phyloP scores from a whole-genome alignment of 2,329 filamentous ascomycete genomes.

The Nannizzia gypsea region DNA sequence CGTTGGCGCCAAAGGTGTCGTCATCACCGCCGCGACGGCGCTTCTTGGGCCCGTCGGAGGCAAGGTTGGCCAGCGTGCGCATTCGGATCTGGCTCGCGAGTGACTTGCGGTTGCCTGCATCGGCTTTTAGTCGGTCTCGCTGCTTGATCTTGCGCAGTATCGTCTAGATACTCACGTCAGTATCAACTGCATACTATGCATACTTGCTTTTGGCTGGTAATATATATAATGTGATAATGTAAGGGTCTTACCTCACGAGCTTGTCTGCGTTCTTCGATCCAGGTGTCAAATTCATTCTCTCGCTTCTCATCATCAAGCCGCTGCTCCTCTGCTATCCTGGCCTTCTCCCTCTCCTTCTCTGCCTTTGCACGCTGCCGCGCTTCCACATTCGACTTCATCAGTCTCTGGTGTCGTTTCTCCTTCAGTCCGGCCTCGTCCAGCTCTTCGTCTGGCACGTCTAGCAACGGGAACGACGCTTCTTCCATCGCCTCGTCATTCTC shows the following conservation, averaged over 20 bases:
- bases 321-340: conserved; percentile 69
- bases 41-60: conserved; percentile 72
- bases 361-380: conserved; percentile 86
- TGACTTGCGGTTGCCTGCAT: conserved; percentile 92
- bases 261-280: conserved; percentile 71
- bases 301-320: conserved; percentile 72
- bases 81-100: conserved; percentile 93
- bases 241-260: conserved; percentile 46
- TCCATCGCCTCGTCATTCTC: conserved; percentile 64
- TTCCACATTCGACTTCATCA: conserved; percentile 91
- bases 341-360: conserved; percentile 88
- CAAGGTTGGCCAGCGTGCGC: conserved; percentile 94
- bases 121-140: conserved; percentile 80
- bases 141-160: conserved; percentile 81
- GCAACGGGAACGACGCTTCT: conserved; percentile 72
- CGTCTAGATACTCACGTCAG: conserved; percentile 31
- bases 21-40: conserved; percentile 79
- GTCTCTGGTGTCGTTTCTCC: conserved; percentile 79
- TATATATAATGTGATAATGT: background rate
- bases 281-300: conserved; percentile 70
- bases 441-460: conserved; percentile 83
- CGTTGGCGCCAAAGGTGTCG: conserved; percentile 91
- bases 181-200: too few relatives aligned
- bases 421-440: conserved; percentile 85
- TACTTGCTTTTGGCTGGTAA: background rate